phyloP scores from a whole-genome alignment of 164 flowering plant genomes.

The Vitis rotundifolia region DNA sequence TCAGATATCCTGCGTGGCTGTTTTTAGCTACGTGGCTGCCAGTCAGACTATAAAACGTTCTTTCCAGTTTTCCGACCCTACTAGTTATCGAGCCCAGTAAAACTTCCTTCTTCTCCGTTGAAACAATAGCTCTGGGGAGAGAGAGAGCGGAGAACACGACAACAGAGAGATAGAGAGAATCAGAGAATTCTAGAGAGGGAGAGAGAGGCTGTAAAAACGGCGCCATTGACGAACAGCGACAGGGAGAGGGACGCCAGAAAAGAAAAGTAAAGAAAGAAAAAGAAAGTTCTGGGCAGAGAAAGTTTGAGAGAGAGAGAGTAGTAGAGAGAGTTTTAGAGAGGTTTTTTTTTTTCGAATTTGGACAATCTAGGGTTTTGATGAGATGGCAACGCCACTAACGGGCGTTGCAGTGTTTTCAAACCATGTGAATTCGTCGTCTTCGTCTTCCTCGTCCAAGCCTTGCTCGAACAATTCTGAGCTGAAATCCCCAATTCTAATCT shows the following conservation, averaged over 20 bases:
- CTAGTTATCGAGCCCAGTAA: neutral
- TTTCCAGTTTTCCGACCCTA: too few species aligned
- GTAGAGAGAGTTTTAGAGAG: neutral
- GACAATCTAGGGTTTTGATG: neutral
- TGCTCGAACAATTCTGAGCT: slow-evolving; percentile 13
- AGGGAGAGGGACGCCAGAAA: neutral
- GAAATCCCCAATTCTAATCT: slow-evolving; percentile 59
- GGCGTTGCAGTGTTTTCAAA: slow-evolving; percentile 25
- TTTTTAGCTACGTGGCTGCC: neutral
- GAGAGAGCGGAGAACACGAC: neutral
- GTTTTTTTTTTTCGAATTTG: neutral
- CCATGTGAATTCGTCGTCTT: slow-evolving; percentile 13
- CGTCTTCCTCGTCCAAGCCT: slow-evolving; percentile 9
- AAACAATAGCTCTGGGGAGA: neutral
- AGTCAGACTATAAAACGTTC: slow-evolving; percentile 14
- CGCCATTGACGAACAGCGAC: too few species aligned
- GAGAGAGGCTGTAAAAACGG: neutral
- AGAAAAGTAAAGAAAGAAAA: neutral
- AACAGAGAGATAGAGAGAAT: too few species aligned
- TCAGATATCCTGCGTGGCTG: slow-evolving; percentile 5
- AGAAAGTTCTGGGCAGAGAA: neutral
- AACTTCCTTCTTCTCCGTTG: slow-evolving; percentile 1
- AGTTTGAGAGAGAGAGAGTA: neutral
- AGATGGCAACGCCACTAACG: slow-evolving; percentile 40
- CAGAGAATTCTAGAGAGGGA: neutral